phyloP scores from a whole-genome alignment of 2,329 filamentous ascomycete species.

The Phaeoacremonium minimum region DNA sequence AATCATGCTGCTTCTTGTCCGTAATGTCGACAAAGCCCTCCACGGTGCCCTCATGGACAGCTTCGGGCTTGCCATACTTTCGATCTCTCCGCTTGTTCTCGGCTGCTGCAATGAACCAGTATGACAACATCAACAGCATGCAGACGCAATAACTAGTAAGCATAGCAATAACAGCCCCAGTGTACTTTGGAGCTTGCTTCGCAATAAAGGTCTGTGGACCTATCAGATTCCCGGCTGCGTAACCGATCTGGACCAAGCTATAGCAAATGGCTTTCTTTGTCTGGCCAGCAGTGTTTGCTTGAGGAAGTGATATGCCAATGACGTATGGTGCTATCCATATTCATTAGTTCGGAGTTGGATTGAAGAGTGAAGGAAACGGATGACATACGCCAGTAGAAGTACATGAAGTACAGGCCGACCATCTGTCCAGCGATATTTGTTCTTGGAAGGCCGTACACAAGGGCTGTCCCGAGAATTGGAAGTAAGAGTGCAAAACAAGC shows the following conservation, averaged over 20 bases:
- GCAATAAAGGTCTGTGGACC: conserved; percentile 34
- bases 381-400: conserved; percentile 9
- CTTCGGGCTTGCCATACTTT: conserved; percentile 17
- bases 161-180: conserved; percentile 28
- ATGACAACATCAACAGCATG: conserved; percentile 22
- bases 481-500: conserved; percentile 5
- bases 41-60: conserved; percentile 11
- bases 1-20: conserved; percentile 16
- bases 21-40: conserved; percentile 16
- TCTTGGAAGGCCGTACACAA: conserved; percentile 6
- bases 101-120: conserved; percentile 20
- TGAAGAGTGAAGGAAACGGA: not conserved
- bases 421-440: conserved; percentile 7
- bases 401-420: conserved; percentile 8
- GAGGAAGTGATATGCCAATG: conserved; percentile 17
- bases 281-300: conserved; percentile 19
- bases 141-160: conserved; percentile 25
- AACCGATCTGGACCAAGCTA: conserved; percentile 31
- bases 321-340: conserved; percentile 16
- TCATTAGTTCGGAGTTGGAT: not conserved
- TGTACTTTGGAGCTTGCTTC: conserved; percentile 31
- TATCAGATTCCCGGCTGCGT: conserved; percentile 33
- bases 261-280: conserved; percentile 35
- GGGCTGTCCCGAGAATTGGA: conserved; percentile 6
- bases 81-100: conserved; percentile 18